A percentile compares a stretch with the other conserved stretches of the same genome.
These are phyloP conservation scores for Plantago lanceolata DNA, from an alignment of 305 asterid genomes.

Conservation along the genomic window DNA sequence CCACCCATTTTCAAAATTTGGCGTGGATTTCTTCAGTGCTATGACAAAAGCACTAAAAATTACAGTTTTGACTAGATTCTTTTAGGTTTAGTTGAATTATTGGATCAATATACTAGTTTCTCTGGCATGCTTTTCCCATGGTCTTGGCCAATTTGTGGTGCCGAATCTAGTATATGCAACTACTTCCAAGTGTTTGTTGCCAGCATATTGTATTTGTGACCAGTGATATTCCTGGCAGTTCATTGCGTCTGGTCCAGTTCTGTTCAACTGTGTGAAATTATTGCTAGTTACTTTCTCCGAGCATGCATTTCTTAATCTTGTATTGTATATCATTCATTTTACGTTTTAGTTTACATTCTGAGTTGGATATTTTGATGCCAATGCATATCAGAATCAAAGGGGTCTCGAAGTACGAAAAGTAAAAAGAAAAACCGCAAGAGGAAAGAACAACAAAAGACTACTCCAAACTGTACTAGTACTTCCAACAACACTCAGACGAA, in stretches of 20 bases:
- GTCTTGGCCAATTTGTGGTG: slow-evolving; percentile 1
- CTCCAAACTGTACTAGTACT: slow-evolving; percentile 39
- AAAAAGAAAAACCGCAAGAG: slow-evolving; percentile 85
- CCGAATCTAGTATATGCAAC: not conserved
- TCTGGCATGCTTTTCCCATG: too few species aligned
- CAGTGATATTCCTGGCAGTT: not conserved
- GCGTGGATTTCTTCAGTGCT: too few species aligned
- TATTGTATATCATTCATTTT: slow-evolving; percentile 10
- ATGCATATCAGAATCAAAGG: slow-evolving; percentile 57
- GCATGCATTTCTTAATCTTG: slow-evolving; percentile 5
- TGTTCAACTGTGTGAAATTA: not conserved
- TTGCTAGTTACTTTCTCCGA: slow-evolving; percentile 13
- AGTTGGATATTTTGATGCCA: slow-evolving; percentile 19
- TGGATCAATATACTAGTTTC: not conserved
- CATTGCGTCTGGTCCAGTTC: slow-evolving; percentile 11
- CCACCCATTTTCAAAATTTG: too few species aligned
- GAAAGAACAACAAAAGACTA: slow-evolving; percentile 69
- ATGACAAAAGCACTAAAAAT: too few species aligned
- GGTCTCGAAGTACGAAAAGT: slow-evolving; percentile 49
- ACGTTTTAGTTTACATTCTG: slow-evolving; percentile 5
- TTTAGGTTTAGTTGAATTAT: not conserved
- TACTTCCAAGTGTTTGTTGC: slow-evolving; percentile 6
- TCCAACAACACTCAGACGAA: slow-evolving; percentile 45
- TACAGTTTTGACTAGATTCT: too few species aligned
- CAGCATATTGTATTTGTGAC: not conserved